A percentile compares a stretch with the other conserved stretches of the same genome.
phyloP scores from a whole-genome alignment of 805 yeast genomes.

The Ogataea chonburiensis region DNA sequence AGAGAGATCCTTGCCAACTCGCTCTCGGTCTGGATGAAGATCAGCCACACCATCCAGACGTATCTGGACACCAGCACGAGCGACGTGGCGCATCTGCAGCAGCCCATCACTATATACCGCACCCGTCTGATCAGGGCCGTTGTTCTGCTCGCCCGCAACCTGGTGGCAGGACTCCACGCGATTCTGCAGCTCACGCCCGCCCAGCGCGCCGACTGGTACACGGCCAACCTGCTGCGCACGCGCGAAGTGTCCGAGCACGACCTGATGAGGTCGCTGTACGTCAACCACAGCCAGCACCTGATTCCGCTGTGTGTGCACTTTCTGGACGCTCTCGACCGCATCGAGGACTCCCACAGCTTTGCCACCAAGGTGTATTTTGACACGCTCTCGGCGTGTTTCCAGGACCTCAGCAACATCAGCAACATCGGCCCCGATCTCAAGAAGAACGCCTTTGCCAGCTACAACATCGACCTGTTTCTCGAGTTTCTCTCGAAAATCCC shows the following conservation, averaged over 20 bases:
- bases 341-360: background rate
- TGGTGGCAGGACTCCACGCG: constrained; percentile 22
- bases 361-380: constrained; percentile 9
- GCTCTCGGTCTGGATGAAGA: constrained; percentile 24
- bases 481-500: constrained; percentile 9
- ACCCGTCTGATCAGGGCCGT: constrained; percentile 25
- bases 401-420: constrained; percentile 21
- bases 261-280: constrained; percentile 15
- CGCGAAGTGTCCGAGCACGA: constrained; percentile 15
- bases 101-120: constrained; percentile 8
- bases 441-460: constrained; percentile 2
- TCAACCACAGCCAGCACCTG: constrained; percentile 14
- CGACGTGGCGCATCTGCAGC: too few relatives aligned
- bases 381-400: constrained; percentile 16
- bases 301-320: constrained; percentile 16
- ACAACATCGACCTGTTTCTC: constrained; percentile 9
- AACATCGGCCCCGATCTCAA: constrained; percentile 8
- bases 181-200: constrained; percentile 10
- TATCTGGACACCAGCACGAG: constrained; percentile 1
- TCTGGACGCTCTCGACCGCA: constrained; percentile 5
- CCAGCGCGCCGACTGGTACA: constrained; percentile 13
- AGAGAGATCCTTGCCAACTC: constrained; percentile 21
- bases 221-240: constrained; percentile 10
- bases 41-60: constrained; percentile 13
- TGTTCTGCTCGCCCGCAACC: constrained; percentile 23